Conservation (phyloP, 768 basidiomycete genomes). For the Phylloporus arenicola region DNA sequence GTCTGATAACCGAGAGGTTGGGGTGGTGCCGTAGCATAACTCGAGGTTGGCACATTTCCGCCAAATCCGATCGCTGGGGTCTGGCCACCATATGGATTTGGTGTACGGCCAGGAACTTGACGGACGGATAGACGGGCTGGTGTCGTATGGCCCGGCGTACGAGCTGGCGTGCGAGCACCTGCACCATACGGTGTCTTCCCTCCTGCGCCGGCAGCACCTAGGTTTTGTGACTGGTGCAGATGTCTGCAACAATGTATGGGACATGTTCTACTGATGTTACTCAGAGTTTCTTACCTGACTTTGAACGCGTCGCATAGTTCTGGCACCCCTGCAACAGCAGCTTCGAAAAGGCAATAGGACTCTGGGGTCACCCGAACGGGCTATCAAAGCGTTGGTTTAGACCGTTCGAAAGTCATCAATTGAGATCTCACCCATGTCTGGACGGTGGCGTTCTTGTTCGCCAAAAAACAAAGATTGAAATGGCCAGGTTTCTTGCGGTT, state of each 20-base stretch:
- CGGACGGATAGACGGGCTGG: slow-evolving; percentile 79
- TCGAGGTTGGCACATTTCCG: slow-evolving; percentile 24
- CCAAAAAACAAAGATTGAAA: slow-evolving; percentile 89
- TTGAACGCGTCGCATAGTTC: slow-evolving; percentile 98
- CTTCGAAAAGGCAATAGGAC: slow-evolving; percentile 87
- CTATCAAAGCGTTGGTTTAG: slow-evolving; percentile 33
- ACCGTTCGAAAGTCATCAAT: background rate
- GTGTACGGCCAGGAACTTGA: slow-evolving; percentile 61
- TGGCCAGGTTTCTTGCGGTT: slow-evolving; percentile 89
- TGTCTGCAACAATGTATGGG: slow-evolving; percentile 42
- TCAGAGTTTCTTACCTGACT: slow-evolving; percentile 50
- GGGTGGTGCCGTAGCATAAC: slow-evolving; percentile 28
- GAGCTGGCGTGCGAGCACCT: slow-evolving; percentile 70
- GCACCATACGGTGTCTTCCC: slow-evolving; percentile 79
- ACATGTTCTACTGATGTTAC: background rate
- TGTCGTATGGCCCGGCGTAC: slow-evolving; percentile 67
- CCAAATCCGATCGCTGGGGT: slow-evolving; percentile 32
- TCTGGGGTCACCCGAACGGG: slow-evolving; percentile 84
- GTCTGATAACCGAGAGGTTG: slow-evolving; percentile 40
- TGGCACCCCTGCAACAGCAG: slow-evolving; percentile 83
- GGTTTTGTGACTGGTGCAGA: slow-evolving; percentile 72
- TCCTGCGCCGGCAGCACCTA: slow-evolving; percentile 44
- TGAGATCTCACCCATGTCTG: slow-evolving; percentile 72
- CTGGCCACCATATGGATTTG: slow-evolving; percentile 65
- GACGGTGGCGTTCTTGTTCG: slow-evolving; percentile 84